A percentile compares a stretch with the other conserved stretches of the same genome.
Conservation (phyloP, 2,329 filamentous ascomycete species). For the Cordyceps javanica region DNA sequence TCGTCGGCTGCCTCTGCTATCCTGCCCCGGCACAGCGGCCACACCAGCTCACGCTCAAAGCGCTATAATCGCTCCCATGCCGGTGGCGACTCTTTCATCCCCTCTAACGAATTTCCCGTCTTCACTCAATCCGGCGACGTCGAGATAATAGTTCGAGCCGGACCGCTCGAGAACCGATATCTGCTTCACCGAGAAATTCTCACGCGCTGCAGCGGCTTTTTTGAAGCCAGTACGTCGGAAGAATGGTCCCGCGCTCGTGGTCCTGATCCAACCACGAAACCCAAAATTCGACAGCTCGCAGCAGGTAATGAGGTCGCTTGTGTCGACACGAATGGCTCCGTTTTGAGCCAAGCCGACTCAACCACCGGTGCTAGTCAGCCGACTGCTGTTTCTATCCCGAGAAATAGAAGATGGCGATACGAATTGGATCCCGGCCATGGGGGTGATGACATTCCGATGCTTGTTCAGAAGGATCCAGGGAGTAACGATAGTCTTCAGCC, state of each 20-base stretch:
- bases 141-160: constrained; percentile 71
- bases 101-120: constrained; percentile 87
- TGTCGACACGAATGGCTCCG: constrained; percentile 5
- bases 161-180: constrained; percentile 66
- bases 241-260: constrained; percentile 53
- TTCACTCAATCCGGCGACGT: constrained; percentile 90
- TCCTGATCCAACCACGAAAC: constrained; percentile 8
- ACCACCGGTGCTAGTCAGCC: neutral
- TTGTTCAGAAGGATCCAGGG: constrained; percentile 66
- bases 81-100: constrained; percentile 60
- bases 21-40: constrained; percentile 16
- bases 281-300: constrained; percentile 17
- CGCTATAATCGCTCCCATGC: constrained; percentile 78
- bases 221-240: constrained; percentile 76
- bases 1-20: constrained; percentile 49
- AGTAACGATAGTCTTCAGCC: constrained; percentile 18
- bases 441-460: constrained; percentile 75
- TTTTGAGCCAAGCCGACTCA: constrained; percentile 10
- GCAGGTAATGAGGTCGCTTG: constrained; percentile 40
- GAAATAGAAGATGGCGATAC: constrained; percentile 68
- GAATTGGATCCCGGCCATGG: constrained; percentile 73
- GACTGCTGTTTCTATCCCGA: constrained; percentile 4
- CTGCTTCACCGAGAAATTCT: constrained; percentile 82
- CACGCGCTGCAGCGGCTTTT: constrained; percentile 87
- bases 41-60: constrained; percentile 51